Evolutionary conservation across 208 protist genomes (phyloP).

Genomic region (Histomonas meleagridis): DNA sequence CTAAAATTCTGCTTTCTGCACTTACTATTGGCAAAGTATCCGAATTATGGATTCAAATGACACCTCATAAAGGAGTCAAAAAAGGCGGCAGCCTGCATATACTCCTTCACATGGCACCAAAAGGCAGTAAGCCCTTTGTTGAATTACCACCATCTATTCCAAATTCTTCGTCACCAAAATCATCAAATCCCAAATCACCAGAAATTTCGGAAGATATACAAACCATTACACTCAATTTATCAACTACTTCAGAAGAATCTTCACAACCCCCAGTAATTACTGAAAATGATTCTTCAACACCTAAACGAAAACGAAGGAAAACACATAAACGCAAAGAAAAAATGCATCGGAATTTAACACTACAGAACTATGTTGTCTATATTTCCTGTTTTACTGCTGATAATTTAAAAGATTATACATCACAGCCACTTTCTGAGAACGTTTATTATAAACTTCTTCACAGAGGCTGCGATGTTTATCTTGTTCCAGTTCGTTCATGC

Average conservation of each 20-base stretch:
- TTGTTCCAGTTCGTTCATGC: neutral
- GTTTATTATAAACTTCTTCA: neutral
- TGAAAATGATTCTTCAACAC: neutral
- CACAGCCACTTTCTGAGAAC: neutral
- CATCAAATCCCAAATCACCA: neutral
- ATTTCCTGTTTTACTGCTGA: neutral
- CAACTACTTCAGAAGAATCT: neutral
- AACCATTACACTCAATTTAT: too few species aligned
- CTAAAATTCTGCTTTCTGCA: neutral
- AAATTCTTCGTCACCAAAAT: neutral
- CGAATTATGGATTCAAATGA: neutral
- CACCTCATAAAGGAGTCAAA: neutral
- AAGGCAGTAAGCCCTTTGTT: neutral
- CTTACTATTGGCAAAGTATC: neutral
- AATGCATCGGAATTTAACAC: neutral
- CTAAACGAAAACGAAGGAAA: neutral
- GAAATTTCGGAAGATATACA: too few species aligned
- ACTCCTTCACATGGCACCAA: neutral
- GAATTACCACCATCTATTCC: neutral
- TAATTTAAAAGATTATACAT: neutral
- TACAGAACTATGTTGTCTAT: neutral
- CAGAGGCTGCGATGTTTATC: neutral
- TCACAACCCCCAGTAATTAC: neutral
- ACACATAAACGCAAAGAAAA: neutral
- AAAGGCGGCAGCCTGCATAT: neutral